Evolutionary conservation across 2,329 filamentous ascomycete genomes (phyloP).

Genomic region (Phaeosphaeria sp.): DNA sequence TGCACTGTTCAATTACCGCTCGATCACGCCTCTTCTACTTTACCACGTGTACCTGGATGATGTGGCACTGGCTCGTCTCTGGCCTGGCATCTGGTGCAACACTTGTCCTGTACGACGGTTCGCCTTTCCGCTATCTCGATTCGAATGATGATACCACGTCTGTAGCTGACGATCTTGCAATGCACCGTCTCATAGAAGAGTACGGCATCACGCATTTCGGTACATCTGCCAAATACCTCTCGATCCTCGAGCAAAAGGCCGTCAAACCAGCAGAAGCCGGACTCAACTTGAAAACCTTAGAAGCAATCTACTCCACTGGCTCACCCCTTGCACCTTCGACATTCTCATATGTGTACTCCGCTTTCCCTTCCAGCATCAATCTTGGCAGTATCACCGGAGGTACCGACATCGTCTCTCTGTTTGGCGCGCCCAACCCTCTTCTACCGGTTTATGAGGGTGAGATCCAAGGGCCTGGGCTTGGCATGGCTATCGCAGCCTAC

Average conservation of each 20-base stretch:
- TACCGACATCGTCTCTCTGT: constrained; percentile 95
- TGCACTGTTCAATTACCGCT: constrained; percentile 82
- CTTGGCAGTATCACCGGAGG: constrained; percentile 93
- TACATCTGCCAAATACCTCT: constrained; percentile 92
- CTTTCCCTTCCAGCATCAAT: constrained; percentile 81
- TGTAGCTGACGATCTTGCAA: constrained; percentile 75
- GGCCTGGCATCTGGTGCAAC: constrained; percentile 83
- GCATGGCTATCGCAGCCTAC: constrained; percentile 59
- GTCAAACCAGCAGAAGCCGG: constrained; percentile 40
- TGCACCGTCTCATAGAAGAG: constrained; percentile 82
- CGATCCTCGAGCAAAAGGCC: constrained; percentile 80
- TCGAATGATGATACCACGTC: constrained; percentile 55
- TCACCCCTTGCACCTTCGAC: constrained; percentile 92
- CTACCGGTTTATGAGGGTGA: constrained; percentile 59
- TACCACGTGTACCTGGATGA: constrained; percentile 98
- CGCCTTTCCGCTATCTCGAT: constrained; percentile 71
- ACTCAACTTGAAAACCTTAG: constrained; percentile 66
- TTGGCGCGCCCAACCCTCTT: constrained; percentile 77
- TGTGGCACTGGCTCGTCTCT: constrained; percentile 98
- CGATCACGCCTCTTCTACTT: constrained; percentile 86
- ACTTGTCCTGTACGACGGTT: constrained; percentile 89
- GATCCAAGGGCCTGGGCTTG: constrained; percentile 58
- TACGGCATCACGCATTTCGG: constrained; percentile 90
- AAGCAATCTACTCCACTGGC: constrained; percentile 92
- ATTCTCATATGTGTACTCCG: constrained; percentile 85